phyloP scores from a whole-genome alignment of 2,329 filamentous ascomycete genomes.

The Neofusicoccum umdonicola region DNA sequence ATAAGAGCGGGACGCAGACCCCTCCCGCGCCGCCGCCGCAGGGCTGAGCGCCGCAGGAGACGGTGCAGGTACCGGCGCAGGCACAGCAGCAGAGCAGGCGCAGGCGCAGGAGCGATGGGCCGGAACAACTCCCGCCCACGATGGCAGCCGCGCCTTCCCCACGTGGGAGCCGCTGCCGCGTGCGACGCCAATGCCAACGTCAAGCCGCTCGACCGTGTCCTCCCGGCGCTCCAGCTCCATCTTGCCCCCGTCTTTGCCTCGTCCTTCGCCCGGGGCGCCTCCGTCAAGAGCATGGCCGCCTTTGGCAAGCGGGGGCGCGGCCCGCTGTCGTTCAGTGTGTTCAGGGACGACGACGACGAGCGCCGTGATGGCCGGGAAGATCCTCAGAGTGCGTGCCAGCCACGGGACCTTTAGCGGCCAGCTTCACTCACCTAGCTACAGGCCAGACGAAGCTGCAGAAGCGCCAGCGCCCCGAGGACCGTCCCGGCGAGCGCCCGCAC shows the following conservation, averaged over 20 bases:
- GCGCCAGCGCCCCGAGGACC: background rate
- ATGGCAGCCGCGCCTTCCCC: conserved; percentile 7
- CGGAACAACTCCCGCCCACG: background rate
- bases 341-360: background rate
- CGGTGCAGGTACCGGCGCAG: background rate
- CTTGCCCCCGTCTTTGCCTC: conserved; percentile 1
- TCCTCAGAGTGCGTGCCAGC: conserved; percentile 1
- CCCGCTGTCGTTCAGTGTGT: conserved; percentile 10
- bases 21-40: background rate
- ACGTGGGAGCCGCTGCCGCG: background rate
- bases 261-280: background rate
- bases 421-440: background rate
- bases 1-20: conserved; percentile 2
- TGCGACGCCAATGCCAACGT: background rate
- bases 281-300: background rate
- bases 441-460: background rate
- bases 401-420: background rate
- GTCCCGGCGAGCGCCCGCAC: background rate
- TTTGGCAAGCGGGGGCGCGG: background rate
- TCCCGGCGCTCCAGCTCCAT: conserved; percentile 4
- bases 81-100: no score
- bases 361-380: background rate
- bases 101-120: background rate
- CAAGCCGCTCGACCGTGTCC: background rate
- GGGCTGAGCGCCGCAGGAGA: background rate